These are phyloP conservation scores for Eucalyptus curtisii DNA, from an alignment of 345 rosid species.

Conservation along the genomic window DNA sequence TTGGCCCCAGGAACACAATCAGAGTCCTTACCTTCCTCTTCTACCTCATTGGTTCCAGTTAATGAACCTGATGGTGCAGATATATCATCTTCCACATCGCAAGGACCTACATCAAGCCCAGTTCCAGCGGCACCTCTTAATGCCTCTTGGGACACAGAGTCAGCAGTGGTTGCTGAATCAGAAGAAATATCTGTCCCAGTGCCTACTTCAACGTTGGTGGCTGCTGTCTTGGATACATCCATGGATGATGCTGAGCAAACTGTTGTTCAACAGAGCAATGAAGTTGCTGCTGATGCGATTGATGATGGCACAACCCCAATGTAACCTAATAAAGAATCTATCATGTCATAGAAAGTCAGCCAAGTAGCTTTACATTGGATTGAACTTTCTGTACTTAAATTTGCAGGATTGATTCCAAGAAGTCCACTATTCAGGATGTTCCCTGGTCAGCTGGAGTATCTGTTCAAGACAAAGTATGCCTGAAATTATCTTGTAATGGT, in stretches of 20 bases:
- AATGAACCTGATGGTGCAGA: conserved; percentile 24
- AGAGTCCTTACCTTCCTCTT: conserved; percentile 10
- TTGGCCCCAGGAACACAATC: conserved; percentile 16
- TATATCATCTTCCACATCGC: conserved; percentile 17
- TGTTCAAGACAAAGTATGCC: conserved; percentile 12
- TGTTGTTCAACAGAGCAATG: conserved; percentile 26
- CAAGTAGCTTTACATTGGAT: background rate
- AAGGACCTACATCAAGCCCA: conserved; percentile 42
- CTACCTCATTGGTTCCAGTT: conserved; percentile 7
- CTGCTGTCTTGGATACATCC: conserved; percentile 21
- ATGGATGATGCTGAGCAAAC: conserved; percentile 7
- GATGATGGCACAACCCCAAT: conserved; percentile 16
- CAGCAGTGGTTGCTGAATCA: background rate
- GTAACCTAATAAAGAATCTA: conserved; percentile 19
- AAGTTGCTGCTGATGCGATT: conserved; percentile 17
- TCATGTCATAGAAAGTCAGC: background rate
- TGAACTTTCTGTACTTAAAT: background rate
- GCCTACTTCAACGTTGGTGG: conserved; percentile 23
- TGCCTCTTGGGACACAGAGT: conserved; percentile 1
- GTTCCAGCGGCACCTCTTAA: conserved; percentile 26
- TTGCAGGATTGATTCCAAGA: conserved; percentile 18
- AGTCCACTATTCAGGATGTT: conserved; percentile 8
- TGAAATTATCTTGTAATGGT: background rate
- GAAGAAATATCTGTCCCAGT: conserved; percentile 13
- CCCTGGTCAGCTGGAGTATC: conserved; percentile 13